Conservation (phyloP, 2,329 filamentous ascomycete genomes). For the Pseudocercospora pini-densiflorae region DNA sequence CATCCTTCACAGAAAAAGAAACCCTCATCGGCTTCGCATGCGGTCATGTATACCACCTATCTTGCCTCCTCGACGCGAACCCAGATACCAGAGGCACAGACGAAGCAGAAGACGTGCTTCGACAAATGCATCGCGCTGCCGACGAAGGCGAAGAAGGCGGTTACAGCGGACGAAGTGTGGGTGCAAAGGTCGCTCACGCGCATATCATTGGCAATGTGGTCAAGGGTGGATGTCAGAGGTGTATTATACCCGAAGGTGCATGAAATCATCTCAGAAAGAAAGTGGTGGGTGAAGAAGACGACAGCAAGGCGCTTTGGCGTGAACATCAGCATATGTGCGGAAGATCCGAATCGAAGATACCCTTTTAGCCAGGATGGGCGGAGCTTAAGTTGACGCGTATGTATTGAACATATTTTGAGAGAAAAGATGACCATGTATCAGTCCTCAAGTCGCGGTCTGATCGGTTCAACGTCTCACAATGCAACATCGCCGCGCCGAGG, state of each 20-base stretch:
- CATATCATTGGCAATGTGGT: constrained; percentile 71
- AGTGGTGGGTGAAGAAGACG: not conserved
- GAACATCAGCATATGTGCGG: not conserved
- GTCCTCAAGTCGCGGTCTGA: too few species aligned
- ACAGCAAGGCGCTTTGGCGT: not conserved
- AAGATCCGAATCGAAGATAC: not conserved
- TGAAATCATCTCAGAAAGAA: not conserved
- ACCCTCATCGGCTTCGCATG: constrained; percentile 81
- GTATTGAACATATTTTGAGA: not conserved
- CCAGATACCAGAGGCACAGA: constrained; percentile 43
- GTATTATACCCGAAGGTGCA: constrained; percentile 23
- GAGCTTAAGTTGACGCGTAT: not conserved
- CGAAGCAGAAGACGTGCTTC: constrained; percentile 35
- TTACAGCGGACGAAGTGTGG: constrained; percentile 65
- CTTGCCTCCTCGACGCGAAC: constrained; percentile 64
- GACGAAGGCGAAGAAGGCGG: constrained; percentile 48
- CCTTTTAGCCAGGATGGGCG: not conserved
- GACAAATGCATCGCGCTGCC: constrained; percentile 52
- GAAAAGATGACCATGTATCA: not conserved
- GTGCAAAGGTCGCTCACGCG: constrained; percentile 86
- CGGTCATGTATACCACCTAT: constrained; percentile 79
- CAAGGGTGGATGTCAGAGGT: constrained; percentile 28
- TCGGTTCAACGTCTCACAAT: too few species aligned
- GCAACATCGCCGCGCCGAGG: too few species aligned
- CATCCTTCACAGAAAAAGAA: constrained; percentile 59